Conservation (phyloP, 2,329 filamentous ascomycete genomes). For the Fusarium sp. region DNA sequence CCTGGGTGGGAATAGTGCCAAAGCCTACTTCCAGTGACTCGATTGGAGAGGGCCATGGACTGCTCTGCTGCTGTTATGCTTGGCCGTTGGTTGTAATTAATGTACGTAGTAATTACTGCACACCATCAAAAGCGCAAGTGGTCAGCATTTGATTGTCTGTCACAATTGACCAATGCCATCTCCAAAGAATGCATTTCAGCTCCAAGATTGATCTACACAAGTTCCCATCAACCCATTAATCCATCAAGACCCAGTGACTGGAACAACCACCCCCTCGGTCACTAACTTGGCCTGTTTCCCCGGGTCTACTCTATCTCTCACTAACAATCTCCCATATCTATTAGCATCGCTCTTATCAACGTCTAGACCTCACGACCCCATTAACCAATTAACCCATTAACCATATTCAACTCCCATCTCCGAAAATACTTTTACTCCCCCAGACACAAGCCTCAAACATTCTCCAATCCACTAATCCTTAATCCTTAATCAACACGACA, state of each 20-base stretch:
- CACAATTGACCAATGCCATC: conserved; percentile 11
- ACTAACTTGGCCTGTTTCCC: conserved; percentile 1
- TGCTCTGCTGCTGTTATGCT: too few species aligned
- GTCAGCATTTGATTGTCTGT: too few species aligned
- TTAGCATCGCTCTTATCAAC: conserved; percentile 1
- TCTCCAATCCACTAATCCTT: neutral
- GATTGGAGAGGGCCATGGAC: too few species aligned
- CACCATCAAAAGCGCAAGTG: too few species aligned
- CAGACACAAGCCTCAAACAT: neutral
- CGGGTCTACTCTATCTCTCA: neutral
- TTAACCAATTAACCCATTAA: neutral
- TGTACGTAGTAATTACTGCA: too few species aligned
- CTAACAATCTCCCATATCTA: conserved; percentile 1
- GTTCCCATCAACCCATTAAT: too few species aligned
- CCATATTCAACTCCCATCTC: conserved; percentile 19
- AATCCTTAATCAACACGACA: neutral
- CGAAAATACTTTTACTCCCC: neutral
- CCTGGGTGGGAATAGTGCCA: conserved; percentile 12
- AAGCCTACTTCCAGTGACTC: too few species aligned
- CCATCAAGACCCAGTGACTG: too few species aligned
- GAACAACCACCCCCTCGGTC: neutral
- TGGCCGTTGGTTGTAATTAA: neutral
- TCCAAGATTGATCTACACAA: too few species aligned
- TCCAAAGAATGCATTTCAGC: neutral
- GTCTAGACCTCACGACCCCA: conserved; percentile 6